Evolutionary conservation across 352 stramenopile genomes (phyloP).

Genomic region (Pythium dissimile): DNA sequence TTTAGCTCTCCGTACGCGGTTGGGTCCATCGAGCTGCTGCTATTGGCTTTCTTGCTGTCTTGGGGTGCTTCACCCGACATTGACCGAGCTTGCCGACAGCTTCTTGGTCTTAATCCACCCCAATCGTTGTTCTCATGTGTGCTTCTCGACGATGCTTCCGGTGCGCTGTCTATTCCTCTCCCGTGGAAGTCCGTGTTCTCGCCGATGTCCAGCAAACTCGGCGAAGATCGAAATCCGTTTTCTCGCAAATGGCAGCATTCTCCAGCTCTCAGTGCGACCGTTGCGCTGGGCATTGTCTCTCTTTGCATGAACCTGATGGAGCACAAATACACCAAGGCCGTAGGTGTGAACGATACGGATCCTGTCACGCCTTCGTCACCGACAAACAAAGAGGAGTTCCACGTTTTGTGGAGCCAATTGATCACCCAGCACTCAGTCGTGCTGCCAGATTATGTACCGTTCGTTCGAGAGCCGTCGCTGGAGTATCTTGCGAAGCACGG

Average conservation of each 20-base stretch:
- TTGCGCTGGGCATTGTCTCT: conserved; percentile 68
- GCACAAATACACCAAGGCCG: conserved; percentile 48
- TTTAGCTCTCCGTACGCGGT: conserved; percentile 51
- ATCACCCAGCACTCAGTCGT: conserved; percentile 85
- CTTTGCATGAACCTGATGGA: conserved; percentile 86
- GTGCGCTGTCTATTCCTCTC: conserved; percentile 68
- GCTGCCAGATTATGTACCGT: conserved; percentile 62
- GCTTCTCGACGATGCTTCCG: conserved; percentile 44
- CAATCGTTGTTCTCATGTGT: conserved; percentile 64
- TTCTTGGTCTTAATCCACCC: conserved; percentile 55
- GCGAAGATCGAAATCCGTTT: conserved; percentile 30
- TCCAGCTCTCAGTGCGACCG: conserved; percentile 54
- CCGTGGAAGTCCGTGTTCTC: conserved; percentile 41
- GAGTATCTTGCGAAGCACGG: conserved; percentile 71
- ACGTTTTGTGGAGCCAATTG: conserved; percentile 83
- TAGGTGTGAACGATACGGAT: conserved; percentile 3
- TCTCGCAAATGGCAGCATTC: conserved; percentile 74
- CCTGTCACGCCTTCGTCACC: conserved; percentile 25
- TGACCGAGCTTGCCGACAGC: conserved; percentile 49
- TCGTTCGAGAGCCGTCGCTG: conserved; percentile 67
- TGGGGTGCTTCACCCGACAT: conserved; percentile 67
- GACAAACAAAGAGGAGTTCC: conserved; percentile 79
- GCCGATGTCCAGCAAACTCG: background rate
- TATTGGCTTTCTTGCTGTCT: conserved; percentile 73
- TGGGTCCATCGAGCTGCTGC: conserved; percentile 62